Evolutionary conservation across 306 rosid genomes (phyloP).

Genomic region (Dalbergia oliveri): DNA sequence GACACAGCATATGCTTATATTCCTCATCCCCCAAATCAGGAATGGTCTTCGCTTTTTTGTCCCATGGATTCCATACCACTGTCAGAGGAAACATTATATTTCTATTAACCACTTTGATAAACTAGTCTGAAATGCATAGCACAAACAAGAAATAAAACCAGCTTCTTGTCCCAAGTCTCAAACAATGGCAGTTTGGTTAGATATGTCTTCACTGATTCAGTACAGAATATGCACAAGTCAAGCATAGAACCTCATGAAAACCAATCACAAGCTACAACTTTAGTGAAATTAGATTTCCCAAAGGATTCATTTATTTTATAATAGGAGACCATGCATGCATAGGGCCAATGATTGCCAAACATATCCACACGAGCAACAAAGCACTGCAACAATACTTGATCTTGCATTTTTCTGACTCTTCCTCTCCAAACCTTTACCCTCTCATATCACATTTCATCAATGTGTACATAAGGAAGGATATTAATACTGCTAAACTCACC

Average conservation of each 20-base stretch:
- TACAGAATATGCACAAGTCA: slow-evolving; percentile 9
- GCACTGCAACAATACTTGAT: neutral
- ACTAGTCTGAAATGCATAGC: neutral
- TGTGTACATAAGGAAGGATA: slow-evolving; percentile 1
- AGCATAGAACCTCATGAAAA: slow-evolving; percentile 2
- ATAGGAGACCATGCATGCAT: slow-evolving; percentile 2
- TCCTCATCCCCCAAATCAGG: slow-evolving; percentile 74
- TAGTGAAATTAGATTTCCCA: neutral
- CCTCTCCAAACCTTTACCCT: neutral
- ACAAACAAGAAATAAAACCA: neutral
- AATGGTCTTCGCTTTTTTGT: slow-evolving; percentile 75
- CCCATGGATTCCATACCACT: slow-evolving; percentile 96
- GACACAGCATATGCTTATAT: slow-evolving; percentile 75
- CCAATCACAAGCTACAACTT: neutral
- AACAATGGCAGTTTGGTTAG: neutral
- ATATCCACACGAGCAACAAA: neutral
- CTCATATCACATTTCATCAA: slow-evolving; percentile 11
- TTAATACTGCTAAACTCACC: slow-evolving; percentile 57
- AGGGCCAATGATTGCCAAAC: neutral
- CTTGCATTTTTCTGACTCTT: neutral
- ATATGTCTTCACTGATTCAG: neutral
- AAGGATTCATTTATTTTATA: slow-evolving; percentile 19
- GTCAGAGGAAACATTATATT: slow-evolving; percentile 11
- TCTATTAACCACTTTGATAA: slow-evolving; percentile 8
- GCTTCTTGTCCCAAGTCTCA: slow-evolving; percentile 11